Evolutionary conservation across 1,284 basidiomycete genomes (phyloP), one percentile per base, ranked within the genome.

Genomic region (Papiliotrema fonsecae): DNA sequence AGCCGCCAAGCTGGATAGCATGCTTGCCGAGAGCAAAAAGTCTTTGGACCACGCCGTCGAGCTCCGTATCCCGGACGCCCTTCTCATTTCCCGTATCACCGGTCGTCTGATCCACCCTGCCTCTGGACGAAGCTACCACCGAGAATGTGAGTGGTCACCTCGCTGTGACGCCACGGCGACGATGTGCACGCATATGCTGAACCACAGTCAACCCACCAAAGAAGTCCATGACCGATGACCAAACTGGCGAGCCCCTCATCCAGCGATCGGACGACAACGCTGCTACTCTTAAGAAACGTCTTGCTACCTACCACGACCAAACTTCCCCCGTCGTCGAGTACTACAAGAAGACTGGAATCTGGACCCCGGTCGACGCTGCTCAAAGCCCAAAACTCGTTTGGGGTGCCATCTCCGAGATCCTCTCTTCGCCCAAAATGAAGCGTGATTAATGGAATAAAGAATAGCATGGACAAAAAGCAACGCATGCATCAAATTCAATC

Each of bases 281-380:
- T 56, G 90, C 96, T 72, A 90, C 94, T 13, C 81, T 98, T 47
- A 82, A 84, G 64, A 97, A 94, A 77, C 86, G 94, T 43, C 79
- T 98, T 47, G 64, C 72, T 7, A 84, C 88, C 13, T 97, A 88
- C 80, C 94, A 97, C 78, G 48, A 65, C 46, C 92, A 96, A 75
- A 98, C 94, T 21, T 87, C 86, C 3, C 92, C 93, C 27, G 94
- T 98, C 25, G 87, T 92, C n/a, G 90, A 90, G 47, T 97, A 96
- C 79, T 98, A 98, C 82, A 88, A 87, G 75, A 80, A 81, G 61
- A 86, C 90, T 65, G 86, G 88, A 42, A 80, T 94, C 45, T 94
- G 89, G 89, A 77, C 80, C 48, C 86, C 85, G 38, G 81, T 98
- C 58, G 94, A 98, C 69, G 94, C 92, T 50, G 87, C 92, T 25